Percentiles rank a stretch among this genome's conserved stretches.
These are phyloP conservation scores for Aureobasidium namibiae DNA, from an alignment of 2,329 filamentous ascomycete genomes.

Conservation along the genomic window DNA sequence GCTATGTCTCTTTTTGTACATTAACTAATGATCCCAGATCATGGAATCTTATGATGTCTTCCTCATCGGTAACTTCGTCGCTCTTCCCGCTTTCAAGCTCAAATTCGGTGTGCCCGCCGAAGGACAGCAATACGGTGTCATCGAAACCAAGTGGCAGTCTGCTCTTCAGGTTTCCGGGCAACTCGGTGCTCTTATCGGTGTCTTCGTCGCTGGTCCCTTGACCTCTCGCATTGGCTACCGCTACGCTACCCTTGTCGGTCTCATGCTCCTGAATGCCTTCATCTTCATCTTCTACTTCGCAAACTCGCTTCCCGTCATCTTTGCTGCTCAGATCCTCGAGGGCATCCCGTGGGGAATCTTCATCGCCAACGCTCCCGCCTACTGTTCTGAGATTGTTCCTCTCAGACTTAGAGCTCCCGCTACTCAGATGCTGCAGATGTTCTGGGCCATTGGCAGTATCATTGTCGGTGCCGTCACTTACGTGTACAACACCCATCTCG, in stretches of 20 bases:
- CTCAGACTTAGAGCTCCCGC: slow-evolving; percentile 49
- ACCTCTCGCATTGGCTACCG: slow-evolving; percentile 53
- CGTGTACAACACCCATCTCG: too few species aligned
- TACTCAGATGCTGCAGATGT: slow-evolving; percentile 59
- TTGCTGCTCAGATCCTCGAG: slow-evolving; percentile 50
- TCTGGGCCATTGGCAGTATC: slow-evolving; percentile 55
- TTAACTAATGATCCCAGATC: slow-evolving; percentile 37
- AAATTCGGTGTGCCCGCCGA: too few species aligned
- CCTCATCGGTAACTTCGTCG: slow-evolving; percentile 52
- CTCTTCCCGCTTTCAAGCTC: slow-evolving; percentile 29
- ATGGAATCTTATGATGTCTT: slow-evolving; percentile 60
- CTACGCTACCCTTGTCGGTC: slow-evolving; percentile 47
- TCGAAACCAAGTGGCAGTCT: slow-evolving; percentile 50
- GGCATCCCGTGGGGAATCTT: slow-evolving; percentile 60
- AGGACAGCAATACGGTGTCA: slow-evolving; percentile 42
- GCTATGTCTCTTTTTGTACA: background rate
- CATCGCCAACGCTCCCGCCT: slow-evolving; percentile 57
- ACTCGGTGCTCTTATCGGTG: slow-evolving; percentile 52
- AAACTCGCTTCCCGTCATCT: slow-evolving; percentile 37
- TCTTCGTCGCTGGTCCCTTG: slow-evolving; percentile 52
- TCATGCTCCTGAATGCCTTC: slow-evolving; percentile 51
- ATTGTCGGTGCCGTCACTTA: slow-evolving; percentile 53
- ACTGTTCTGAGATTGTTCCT: slow-evolving; percentile 54
- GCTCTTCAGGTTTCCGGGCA: slow-evolving; percentile 49
- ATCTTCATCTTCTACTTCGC: slow-evolving; percentile 55